These are phyloP conservation scores for Chenopodium berlandieri DNA, from an alignment of 148 eudicot genomes.

Conservation along the genomic window DNA sequence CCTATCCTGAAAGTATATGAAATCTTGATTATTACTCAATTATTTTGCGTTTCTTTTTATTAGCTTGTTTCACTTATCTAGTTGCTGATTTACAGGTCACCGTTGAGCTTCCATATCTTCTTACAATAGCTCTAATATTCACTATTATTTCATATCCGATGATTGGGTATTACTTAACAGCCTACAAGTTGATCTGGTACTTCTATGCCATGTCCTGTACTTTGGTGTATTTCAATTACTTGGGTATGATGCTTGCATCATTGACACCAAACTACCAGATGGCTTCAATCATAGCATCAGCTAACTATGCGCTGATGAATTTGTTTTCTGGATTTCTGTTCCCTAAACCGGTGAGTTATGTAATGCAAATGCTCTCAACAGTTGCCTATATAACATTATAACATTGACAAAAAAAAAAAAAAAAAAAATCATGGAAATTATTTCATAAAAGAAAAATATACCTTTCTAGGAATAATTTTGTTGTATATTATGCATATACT, in stretches of 20 bases:
- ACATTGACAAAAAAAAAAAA: neutral
- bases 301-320: constrained; percentile 45
- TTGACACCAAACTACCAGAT: constrained; percentile 58
- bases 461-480: neutral
- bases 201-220: constrained; percentile 62
- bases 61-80: neutral
- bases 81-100: constrained; percentile 42
- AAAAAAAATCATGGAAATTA: neutral
- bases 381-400: too few species aligned
- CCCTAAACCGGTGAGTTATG: constrained; percentile 62
- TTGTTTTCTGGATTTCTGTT: constrained; percentile 64
- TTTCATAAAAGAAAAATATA: neutral
- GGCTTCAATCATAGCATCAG: constrained; percentile 44
- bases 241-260: constrained; percentile 72
- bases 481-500: neutral
- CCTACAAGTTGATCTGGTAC: constrained; percentile 66
- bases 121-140: constrained; percentile 43
- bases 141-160: constrained; percentile 66
- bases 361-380: neutral
- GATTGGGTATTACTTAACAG: constrained; percentile 64
- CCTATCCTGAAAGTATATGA: neutral
- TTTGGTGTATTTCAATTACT: constrained; percentile 51
- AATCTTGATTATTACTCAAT: too few species aligned
- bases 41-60: neutral
- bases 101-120: constrained; percentile 66